Conservation (phyloP, 2,329 filamentous ascomycete species). For the Cytospora leucostoma region DNA sequence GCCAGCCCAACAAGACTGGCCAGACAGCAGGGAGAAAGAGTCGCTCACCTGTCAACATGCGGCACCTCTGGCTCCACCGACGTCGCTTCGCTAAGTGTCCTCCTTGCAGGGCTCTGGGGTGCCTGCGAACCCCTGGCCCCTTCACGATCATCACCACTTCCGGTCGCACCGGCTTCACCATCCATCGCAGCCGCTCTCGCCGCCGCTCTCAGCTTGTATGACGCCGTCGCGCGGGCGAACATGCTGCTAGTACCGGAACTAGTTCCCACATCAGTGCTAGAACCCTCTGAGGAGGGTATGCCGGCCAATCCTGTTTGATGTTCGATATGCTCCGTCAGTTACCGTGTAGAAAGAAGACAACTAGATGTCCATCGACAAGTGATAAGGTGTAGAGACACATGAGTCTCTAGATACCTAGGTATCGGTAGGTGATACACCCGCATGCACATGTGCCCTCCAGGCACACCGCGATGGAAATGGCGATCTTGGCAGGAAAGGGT, state of each 20-base stretch:
- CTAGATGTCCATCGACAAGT: not conserved
- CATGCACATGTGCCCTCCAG: not conserved
- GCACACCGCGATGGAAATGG: not conserved
- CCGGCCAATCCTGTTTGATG: constrained; percentile 8
- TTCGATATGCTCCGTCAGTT: constrained; percentile 1
- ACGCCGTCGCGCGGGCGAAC: not conserved
- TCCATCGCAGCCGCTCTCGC: not conserved
- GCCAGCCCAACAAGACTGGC: not conserved
- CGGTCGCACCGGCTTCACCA: not conserved
- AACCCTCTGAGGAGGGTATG: not conserved
- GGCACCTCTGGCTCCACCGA: constrained; percentile 4
- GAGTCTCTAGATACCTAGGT: not conserved
- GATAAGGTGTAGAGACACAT: not conserved
- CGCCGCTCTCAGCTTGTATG: not conserved
- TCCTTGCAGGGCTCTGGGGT: not conserved
- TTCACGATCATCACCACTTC: not conserved
- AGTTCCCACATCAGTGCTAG: constrained; percentile 4
- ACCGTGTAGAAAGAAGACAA: not conserved
- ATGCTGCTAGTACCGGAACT: not conserved
- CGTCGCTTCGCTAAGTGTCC: constrained; percentile 6
- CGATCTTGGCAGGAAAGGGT: not conserved
- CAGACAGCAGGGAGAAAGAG: not conserved
- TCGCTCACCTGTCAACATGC: constrained; percentile 12
- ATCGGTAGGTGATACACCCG: not conserved
- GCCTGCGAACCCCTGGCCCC: too few species aligned